Evolutionary conservation across 2,329 filamentous ascomycete genomes (phyloP).

Genomic region (Pyricularia sp.): DNA sequence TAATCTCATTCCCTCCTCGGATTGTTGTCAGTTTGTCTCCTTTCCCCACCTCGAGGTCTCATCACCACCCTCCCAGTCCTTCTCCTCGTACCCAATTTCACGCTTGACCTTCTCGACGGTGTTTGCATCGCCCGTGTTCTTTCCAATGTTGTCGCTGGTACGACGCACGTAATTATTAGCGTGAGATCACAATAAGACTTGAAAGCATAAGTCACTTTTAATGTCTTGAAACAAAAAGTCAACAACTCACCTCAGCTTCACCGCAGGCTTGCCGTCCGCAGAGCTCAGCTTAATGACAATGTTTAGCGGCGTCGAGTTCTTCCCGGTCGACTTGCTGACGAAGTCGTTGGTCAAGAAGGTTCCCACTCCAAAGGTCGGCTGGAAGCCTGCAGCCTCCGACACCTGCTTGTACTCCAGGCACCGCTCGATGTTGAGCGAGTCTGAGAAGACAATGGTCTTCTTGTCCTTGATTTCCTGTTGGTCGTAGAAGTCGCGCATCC

Average conservation of each 20-base stretch:
- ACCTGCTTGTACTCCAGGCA: slow-evolving; percentile 85
- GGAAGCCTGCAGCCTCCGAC: slow-evolving; percentile 71
- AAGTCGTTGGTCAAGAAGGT: slow-evolving; percentile 97
- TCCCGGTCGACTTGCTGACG: slow-evolving; percentile 56
- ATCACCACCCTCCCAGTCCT: slow-evolving; percentile 73
- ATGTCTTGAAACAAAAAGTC: neutral
- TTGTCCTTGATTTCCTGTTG: slow-evolving; percentile 62
- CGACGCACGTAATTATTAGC: neutral
- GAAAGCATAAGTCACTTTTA: neutral
- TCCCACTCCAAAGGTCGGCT: slow-evolving; percentile 85
- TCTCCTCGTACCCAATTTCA: slow-evolving; percentile 77
- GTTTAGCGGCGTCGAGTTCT: slow-evolving; percentile 85
- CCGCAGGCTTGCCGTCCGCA: slow-evolving; percentile 67
- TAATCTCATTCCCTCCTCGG: neutral
- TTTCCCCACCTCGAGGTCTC: slow-evolving; percentile 76
- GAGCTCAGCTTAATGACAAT: slow-evolving; percentile 97
- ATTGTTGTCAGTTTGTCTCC: slow-evolving; percentile 16
- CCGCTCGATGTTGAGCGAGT: slow-evolving; percentile 83
- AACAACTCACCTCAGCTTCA: slow-evolving; percentile 66
- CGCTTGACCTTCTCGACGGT: slow-evolving; percentile 78
- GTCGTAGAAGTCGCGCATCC: slow-evolving; percentile 76
- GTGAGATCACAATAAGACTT: neutral
- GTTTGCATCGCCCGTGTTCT: slow-evolving; percentile 82
- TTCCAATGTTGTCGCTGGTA: slow-evolving; percentile 66
- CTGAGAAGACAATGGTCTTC: slow-evolving; percentile 92